These are phyloP conservation scores for Suhomyces choctaworum DNA, from an alignment of 1,139 yeast species.

Conservation along the genomic window DNA sequence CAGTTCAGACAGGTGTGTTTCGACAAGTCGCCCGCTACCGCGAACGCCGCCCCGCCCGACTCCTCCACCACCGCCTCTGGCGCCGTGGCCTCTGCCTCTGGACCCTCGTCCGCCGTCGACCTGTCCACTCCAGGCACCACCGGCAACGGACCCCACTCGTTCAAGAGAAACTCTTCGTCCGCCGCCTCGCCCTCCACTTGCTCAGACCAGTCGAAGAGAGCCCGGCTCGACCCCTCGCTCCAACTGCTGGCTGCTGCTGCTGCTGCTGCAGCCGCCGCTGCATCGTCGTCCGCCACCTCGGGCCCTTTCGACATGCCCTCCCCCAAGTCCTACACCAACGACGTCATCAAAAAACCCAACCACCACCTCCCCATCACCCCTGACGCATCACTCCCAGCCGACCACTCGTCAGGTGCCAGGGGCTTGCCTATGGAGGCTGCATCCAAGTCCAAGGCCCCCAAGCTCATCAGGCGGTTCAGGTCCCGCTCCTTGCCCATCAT, in stretches of 20 bases:
- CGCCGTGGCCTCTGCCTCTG: slow-evolving; percentile 11
- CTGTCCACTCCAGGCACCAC: slow-evolving; percentile 15
- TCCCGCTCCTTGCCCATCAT: slow-evolving; percentile 48
- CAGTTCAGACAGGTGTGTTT: slow-evolving; percentile 40
- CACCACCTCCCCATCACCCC: slow-evolving; percentile 15
- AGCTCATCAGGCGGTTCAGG: slow-evolving; percentile 41
- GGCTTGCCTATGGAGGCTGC: slow-evolving; percentile 10
- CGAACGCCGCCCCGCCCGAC: slow-evolving; percentile 17
- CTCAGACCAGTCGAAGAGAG: slow-evolving; percentile 24
- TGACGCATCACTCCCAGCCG: slow-evolving; percentile 9
- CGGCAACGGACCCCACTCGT: slow-evolving; percentile 12
- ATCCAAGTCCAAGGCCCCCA: slow-evolving; percentile 33
- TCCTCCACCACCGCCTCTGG: slow-evolving; percentile 16
- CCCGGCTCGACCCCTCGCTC: slow-evolving; percentile 27
- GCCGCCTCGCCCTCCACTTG: slow-evolving; percentile 16
- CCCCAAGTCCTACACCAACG: slow-evolving; percentile 15
- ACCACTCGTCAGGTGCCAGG: slow-evolving; percentile 1
- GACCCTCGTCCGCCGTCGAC: slow-evolving; percentile 11
- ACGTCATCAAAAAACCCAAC: slow-evolving; percentile 12
- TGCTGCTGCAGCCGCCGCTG: slow-evolving; percentile 12
- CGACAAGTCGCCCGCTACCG: slow-evolving; percentile 21
- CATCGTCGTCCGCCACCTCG: slow-evolving; percentile 8
- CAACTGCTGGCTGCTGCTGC: slow-evolving; percentile 14
- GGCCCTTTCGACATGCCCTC: slow-evolving; percentile 14
- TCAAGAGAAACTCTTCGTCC: slow-evolving; percentile 19